Evolutionary conservation across 225 moss, liverwort and hornwort species (phyloP), one percentile per base, ranked within the genome.

Genomic region (Polytrichum formosum): DNA sequence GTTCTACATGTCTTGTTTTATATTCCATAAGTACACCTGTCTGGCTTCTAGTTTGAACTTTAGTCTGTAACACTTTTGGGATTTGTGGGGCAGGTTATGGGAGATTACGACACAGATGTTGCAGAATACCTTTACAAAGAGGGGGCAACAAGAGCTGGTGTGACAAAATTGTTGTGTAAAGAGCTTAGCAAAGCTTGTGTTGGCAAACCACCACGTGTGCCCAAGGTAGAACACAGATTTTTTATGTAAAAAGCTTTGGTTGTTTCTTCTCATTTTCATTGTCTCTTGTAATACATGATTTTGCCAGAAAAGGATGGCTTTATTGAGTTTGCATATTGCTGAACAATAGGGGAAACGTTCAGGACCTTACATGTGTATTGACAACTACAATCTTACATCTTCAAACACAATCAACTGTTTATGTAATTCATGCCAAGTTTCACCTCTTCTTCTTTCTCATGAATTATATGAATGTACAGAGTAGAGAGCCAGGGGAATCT

Each of bases 81-180:
- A 46, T 46, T 75, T 64, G 53, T 79, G 70, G 76, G 75, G 55
- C 81, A 92, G 92, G 95, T 96, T 6, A 91, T 98, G 90, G 94
- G 94, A 37, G 94, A 98, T 56, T 80, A 88, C 78, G 90, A 94
- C 77, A 94, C 85, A 21, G 94, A 92, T 75, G 81, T 98, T 68
- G 92, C 90, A 30, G 97, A 98, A 74, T 90, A 90, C 80, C 76
- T 98, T 55, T 92, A 73, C 76, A 98, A 91, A 61, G 62, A 70
- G 61, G 71, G 83, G 20, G 69, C 83, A 61, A 78, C 83, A 66
- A 80, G 92, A 73, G 80, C 85, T 55, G 92, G 91, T 33, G 73
- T 98, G 54, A 77, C 73, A 63, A 92, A 80, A 73, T 73, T 92
- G 27, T 83, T 92, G 16, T 98, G 94, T 79, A 90, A 84, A 73